Percentiles rank a stretch among this genome's conserved stretches.
Conservation (phyloP, 371 early-diverging fungal genomes). For the Caulochytrium protostelioides region DNA sequence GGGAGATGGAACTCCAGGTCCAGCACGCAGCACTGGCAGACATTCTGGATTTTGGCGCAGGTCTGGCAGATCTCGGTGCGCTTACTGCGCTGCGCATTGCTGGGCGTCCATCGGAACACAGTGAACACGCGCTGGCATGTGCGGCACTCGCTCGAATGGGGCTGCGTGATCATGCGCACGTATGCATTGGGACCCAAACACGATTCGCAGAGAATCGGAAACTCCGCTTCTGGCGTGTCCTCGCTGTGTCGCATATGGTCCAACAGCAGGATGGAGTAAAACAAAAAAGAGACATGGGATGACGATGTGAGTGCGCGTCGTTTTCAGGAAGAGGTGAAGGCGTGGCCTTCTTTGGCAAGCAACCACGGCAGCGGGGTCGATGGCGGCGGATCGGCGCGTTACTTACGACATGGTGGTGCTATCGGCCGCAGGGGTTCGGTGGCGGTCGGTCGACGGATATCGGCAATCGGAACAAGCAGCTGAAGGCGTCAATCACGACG, state of each 20-base stretch:
- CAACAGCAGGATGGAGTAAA: constrained; percentile 4
- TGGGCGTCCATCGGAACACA: constrained; percentile 91
- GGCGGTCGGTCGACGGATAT: neutral
- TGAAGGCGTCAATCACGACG: neutral
- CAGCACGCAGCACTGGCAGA: constrained; percentile 87
- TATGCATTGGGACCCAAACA: constrained; percentile 94
- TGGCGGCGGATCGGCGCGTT: neutral
- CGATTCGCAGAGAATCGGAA: constrained; percentile 57
- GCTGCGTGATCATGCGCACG: constrained; percentile 81
- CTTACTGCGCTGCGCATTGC: constrained; percentile 78
- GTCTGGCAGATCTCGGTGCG: constrained; percentile 93
- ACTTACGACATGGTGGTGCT: neutral
- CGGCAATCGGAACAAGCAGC: constrained; percentile 1
- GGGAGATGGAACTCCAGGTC: constrained; percentile 66
- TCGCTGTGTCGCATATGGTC: constrained; percentile 1
- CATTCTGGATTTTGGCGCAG: constrained; percentile 90
- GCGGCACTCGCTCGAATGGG: constrained; percentile 80
- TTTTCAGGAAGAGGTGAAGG: too few relatives aligned
- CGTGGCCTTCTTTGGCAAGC: constrained; percentile 4
- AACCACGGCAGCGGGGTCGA: neutral
- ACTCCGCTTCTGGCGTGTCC: constrained; percentile 8
- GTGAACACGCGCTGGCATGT: constrained; percentile 83
- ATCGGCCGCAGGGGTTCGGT: neutral
- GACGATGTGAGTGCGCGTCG: too few relatives aligned
- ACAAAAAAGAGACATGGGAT: too few relatives aligned